Evolutionary conservation across 2,329 filamentous ascomycete genomes (phyloP).

Genomic region (Albifimbria verrucaria): DNA sequence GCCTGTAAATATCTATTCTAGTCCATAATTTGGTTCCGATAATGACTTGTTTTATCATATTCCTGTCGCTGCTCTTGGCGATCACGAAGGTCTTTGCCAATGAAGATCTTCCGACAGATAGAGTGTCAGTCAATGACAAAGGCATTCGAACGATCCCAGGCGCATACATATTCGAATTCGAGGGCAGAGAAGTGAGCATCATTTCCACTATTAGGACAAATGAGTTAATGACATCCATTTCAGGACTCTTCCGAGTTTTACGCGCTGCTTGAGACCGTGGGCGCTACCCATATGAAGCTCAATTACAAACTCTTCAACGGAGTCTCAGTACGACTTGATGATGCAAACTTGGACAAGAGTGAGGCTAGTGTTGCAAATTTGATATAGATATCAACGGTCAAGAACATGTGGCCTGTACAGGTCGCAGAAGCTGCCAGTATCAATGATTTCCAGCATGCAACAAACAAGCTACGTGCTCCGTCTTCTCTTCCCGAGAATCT

Average conservation of each 20-base stretch:
- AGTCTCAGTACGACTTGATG: conserved; percentile 15
- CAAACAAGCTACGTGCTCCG: too few species aligned
- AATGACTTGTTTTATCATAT: not conserved
- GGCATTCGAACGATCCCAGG: too few species aligned
- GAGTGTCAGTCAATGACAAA: too few species aligned
- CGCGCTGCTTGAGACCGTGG: not conserved
- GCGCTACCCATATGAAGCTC: conserved; percentile 3
- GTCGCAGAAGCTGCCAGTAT: too few species aligned
- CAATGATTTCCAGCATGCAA: too few species aligned
- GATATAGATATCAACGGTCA: conserved; percentile 12
- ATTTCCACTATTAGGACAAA: not conserved
- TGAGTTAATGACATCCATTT: conserved; percentile 7
- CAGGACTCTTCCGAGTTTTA: conserved; percentile 9
- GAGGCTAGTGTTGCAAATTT: conserved; percentile 20
- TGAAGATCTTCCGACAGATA: not conserved
- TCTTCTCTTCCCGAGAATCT: too few species aligned
- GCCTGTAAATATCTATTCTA: too few species aligned
- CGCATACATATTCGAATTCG: conserved; percentile 21
- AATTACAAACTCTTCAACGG: conserved; percentile 18
- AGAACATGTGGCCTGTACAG: conserved; percentile 24
- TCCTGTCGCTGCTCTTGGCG: not conserved
- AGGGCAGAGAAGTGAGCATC: not conserved
- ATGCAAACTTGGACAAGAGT: conserved; percentile 26
- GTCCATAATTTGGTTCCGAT: too few species aligned
- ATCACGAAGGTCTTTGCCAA: not conserved